phyloP scores from a whole-genome alignment of 2,329 filamentous ascomycete species.

The Verticillium nonalfalfae region DNA sequence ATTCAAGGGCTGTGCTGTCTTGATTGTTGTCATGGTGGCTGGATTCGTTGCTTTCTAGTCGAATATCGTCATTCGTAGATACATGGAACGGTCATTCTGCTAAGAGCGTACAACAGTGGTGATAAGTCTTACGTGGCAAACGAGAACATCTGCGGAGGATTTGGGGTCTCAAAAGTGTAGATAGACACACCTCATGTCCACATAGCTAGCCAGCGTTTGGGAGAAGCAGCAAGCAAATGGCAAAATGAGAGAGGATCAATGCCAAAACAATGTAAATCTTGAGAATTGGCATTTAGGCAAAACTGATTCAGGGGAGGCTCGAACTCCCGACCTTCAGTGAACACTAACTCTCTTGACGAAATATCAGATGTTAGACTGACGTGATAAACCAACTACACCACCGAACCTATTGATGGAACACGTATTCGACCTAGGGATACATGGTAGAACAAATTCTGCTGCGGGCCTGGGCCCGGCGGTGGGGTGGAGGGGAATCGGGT shows the following conservation, averaged over 20 bases:
- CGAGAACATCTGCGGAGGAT: too few species aligned
- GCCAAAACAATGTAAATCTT: too few species aligned
- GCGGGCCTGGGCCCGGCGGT: background rate
- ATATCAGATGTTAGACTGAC: background rate
- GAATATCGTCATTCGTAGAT: background rate
- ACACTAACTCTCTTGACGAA: background rate
- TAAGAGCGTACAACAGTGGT: too few species aligned
- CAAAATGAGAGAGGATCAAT: background rate
- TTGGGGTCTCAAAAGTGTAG: too few species aligned
- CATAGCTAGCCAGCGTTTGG: too few species aligned
- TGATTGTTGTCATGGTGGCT: background rate
- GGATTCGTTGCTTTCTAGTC: background rate
- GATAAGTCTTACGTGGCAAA: too few species aligned
- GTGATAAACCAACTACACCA: background rate
- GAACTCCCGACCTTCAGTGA: constrained; percentile 2
- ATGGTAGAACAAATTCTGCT: background rate
- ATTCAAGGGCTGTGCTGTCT: background rate
- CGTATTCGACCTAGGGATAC: background rate
- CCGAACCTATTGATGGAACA: background rate
- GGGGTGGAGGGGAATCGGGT: background rate
- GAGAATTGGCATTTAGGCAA: background rate
- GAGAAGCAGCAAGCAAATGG: too few species aligned
- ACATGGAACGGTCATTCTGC: too few species aligned
- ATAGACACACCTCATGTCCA: too few species aligned
- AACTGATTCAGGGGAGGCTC: constrained; percentile 1